A percentile compares a stretch with the other conserved stretches of the same genome.
Conservation (phyloP, 768 basidiomycete genomes). For the Hysterangium stoloniferum region DNA sequence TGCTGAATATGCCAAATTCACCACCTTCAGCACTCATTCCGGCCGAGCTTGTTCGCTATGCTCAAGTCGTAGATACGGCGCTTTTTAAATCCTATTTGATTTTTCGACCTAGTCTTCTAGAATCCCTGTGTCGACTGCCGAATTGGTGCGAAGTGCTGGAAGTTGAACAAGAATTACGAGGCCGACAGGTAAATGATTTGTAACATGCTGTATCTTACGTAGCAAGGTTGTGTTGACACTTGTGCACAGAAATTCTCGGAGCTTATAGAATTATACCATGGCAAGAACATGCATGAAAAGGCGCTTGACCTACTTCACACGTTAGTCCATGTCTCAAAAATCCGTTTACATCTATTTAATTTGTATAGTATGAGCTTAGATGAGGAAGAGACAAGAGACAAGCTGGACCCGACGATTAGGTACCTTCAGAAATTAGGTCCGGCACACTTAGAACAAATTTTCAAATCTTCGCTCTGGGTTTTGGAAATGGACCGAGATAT, state of each 20-base stretch:
- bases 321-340: conserved; percentile 38
- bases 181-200: conserved; percentile 54
- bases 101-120: conserved; percentile 71
- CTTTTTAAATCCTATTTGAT: conserved; percentile 89
- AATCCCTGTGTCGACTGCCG: conserved; percentile 78
- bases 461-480: conserved; percentile 78
- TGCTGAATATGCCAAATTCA: conserved; percentile 71
- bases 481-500: conserved; percentile 65
- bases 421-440: conserved; percentile 90
- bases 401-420: conserved; percentile 72
- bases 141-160: conserved; percentile 98
- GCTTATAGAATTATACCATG: conserved; percentile 84
- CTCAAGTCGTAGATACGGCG: conserved; percentile 93
- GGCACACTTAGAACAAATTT: conserved; percentile 73
- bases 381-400: conserved; percentile 70
- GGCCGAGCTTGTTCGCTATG: conserved; percentile 78
- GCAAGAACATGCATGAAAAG: conserved; percentile 91
- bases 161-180: conserved; percentile 79
- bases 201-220: neutral
- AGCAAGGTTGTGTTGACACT: neutral
- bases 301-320: conserved; percentile 77
- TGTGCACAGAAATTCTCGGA: conserved; percentile 79
- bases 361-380: conserved; percentile 64
- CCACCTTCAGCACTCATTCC: conserved; percentile 67
- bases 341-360: neutral